Conservation (phyloP, 2,329 filamentous ascomycete species). For the Aspergillus awamori region DNA sequence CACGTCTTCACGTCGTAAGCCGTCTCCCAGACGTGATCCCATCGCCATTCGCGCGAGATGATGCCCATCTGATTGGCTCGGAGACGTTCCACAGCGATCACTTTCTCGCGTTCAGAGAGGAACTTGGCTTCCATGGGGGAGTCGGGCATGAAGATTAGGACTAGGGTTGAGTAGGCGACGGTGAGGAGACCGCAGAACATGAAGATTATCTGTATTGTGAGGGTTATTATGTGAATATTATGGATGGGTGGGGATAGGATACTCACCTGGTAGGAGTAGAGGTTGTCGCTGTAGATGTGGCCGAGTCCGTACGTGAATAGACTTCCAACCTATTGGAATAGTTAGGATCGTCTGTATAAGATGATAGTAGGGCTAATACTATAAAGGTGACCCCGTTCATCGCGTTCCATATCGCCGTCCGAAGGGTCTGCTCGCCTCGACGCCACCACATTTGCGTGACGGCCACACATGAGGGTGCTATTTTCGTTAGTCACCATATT, state of each 20-base stretch:
- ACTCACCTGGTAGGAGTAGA: conserved; percentile 38
- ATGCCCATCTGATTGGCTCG: conserved; percentile 60
- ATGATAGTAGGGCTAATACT: conserved; percentile 16
- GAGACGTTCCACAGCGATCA: conserved; percentile 58
- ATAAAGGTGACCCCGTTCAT: conserved; percentile 65
- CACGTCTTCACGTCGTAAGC: conserved; percentile 40
- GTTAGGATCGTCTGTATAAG: not conserved
- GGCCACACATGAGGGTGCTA: conserved; percentile 57
- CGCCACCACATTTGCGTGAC: conserved; percentile 67
- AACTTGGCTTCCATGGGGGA: conserved; percentile 56
- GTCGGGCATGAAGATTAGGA: conserved; percentile 55
- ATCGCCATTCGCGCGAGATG: conserved; percentile 56
- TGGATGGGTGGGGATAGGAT: not conserved
- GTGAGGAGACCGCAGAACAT: conserved; percentile 58
- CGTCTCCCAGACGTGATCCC: conserved; percentile 49
- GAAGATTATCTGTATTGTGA: conserved; percentile 49
- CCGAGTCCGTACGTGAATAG: conserved; percentile 62
- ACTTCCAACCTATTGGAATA: conserved; percentile 45
- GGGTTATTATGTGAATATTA: not conserved
- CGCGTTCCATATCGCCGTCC: conserved; percentile 62
- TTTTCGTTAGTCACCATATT: not conserved
- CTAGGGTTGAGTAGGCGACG: conserved; percentile 50
- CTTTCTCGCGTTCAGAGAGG: conserved; percentile 52
- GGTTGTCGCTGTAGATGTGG: conserved; percentile 54
- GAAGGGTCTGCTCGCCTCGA: conserved; percentile 60